Evolutionary conservation across 257 asterid genomes (phyloP), one percentile per base, ranked within the genome.

Genomic region (Ocimum tenuiflorum): DNA sequence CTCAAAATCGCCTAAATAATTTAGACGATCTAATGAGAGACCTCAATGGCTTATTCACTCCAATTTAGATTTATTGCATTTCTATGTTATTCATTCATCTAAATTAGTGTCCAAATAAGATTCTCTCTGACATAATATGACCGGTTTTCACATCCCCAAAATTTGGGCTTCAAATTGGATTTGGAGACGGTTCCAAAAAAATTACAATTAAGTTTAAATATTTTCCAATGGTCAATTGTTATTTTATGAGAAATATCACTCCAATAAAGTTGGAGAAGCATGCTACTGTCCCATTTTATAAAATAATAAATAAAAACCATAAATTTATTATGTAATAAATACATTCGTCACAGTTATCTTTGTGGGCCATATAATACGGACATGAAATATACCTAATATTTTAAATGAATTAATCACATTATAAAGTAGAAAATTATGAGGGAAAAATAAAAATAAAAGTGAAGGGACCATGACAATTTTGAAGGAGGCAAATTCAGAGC

Each of bases 381-480:
- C 43, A 55, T 9, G 8, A 31, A n/a, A 31, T n/a, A 55, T 17
- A 55, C 62, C 62, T 55, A 24, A 17, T 15, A n/a, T 29, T 56
- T 9, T 14, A 0, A 6, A 33, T 31, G 10, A 56, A 10, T 17
- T 18, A 5, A 18, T 36, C 9, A 4, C 18, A 19, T 4, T 11
- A 0, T 17, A 58, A 27, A 17, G 8, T 19, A 20, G n/a, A 31
- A 31, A 15, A 42, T n/a, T n/a, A n/a, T n/a, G n/a, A 27, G 3
- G 6, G 18, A 52, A 13, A 15, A 7, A 4, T 0, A 23, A 6
- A 46, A 6, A 46, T 48, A 31, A 8, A 4, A 23, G 2, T 27
- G 31, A 36, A 36, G 62, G 70, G 64, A 35, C 70, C 57, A 70
- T 51, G 9, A 8, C 42, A 36, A 29, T 51, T 73, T 60, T 53